These are phyloP conservation scores for Pseudogymnoascus sp. DNA, from an alignment of 2,329 filamentous ascomycete genomes.

Conservation along the genomic window DNA sequence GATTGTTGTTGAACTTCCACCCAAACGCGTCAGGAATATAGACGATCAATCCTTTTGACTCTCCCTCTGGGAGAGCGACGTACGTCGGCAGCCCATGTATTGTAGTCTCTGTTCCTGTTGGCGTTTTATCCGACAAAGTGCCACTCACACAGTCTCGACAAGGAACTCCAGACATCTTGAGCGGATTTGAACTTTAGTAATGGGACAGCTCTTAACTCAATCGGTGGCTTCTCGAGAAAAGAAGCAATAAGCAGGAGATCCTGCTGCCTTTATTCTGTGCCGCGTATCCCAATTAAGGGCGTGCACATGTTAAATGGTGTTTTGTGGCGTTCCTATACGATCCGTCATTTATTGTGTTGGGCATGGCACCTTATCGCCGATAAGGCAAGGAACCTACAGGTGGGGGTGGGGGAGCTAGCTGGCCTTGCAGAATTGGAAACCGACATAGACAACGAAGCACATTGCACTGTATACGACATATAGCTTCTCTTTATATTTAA, in stretches of 20 bases:
- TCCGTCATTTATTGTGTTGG: not conserved
- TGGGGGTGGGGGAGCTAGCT: not conserved
- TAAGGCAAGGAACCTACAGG: not conserved
- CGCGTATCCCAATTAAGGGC: not conserved
- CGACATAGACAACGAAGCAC: not conserved
- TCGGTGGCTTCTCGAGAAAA: not conserved
- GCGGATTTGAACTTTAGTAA: not conserved
- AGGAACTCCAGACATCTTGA: not conserved
- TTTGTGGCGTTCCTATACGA: not conserved
- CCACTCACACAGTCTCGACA: conserved; percentile 32
- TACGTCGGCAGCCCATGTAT: conserved; percentile 41
- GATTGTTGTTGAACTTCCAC: conserved; percentile 41
- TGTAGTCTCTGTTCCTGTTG: conserved; percentile 33
- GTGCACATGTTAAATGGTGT: not conserved
- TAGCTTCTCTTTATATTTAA: not conserved
- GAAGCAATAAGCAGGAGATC: not conserved
- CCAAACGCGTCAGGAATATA: conserved; percentile 46
- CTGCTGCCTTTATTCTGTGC: not conserved
- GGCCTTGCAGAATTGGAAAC: not conserved
- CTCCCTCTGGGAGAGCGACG: conserved; percentile 31
- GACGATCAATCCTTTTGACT: conserved; percentile 38
- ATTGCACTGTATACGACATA: not conserved
- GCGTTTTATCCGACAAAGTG: conserved; percentile 32
- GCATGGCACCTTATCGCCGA: not conserved
- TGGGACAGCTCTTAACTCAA: not conserved